These are phyloP conservation scores for Phytophthora sp. DNA, from an alignment of 352 stramenopile species.

Conservation along the genomic window DNA sequence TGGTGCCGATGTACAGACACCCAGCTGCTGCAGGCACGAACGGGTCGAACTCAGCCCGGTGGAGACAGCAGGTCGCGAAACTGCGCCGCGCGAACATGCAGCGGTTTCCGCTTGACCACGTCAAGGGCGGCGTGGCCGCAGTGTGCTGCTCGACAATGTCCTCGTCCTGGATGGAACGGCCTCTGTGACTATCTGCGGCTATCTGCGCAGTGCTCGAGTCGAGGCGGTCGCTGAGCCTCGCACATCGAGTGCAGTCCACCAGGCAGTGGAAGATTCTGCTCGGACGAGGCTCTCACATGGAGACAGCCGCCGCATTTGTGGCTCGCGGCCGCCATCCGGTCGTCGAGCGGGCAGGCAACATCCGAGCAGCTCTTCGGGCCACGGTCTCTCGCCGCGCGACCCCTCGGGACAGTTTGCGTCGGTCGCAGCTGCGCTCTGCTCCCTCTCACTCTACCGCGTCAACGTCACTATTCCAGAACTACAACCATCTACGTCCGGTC, in stretches of 20 bases:
- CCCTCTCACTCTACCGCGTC: not conserved
- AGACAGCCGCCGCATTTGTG: slow-evolving; percentile 23
- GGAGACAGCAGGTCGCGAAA: too few relatives aligned
- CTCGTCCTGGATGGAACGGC: too few relatives aligned
- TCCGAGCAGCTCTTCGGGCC: slow-evolving; percentile 19
- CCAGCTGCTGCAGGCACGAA: too few relatives aligned
- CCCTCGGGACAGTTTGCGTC: not conserved
- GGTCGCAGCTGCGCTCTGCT: not conserved
- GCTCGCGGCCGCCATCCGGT: slow-evolving; percentile 7
- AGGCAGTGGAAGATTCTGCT: slow-evolving; percentile 12
- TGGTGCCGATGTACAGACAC: too few relatives aligned
- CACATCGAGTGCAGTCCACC: not conserved
- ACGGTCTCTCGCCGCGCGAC: not conserved
- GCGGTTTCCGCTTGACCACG: too few relatives aligned
- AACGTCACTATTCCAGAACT: slow-evolving; percentile 6
- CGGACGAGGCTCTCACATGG: slow-evolving; percentile 6
- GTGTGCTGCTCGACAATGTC: too few relatives aligned
- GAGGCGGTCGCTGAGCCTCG: too few relatives aligned
- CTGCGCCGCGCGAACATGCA: too few relatives aligned
- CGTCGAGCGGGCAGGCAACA: slow-evolving; percentile 1
- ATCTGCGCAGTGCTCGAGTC: too few relatives aligned
- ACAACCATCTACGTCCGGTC: not conserved
- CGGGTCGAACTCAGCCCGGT: too few relatives aligned
- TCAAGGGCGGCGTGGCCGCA: too few relatives aligned
- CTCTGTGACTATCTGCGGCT: too few relatives aligned